Percentiles rank a stretch among this genome's conserved stretches.
phyloP scores from a whole-genome alignment of 176 grass and related monocot species.

The Oryza officinalis region DNA sequence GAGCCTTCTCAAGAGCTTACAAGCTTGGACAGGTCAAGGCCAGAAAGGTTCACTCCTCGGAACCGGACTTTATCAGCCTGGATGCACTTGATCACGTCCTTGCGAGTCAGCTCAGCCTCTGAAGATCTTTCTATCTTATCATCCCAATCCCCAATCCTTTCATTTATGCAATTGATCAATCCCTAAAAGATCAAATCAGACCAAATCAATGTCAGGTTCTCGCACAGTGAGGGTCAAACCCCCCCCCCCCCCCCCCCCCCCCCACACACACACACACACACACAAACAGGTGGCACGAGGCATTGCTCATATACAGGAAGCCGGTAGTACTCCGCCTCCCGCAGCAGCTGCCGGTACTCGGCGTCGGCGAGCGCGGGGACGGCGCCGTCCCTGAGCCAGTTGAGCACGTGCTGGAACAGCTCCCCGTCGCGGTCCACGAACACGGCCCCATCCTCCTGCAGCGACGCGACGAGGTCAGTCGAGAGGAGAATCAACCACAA shows the following conservation, averaged over 20 bases:
- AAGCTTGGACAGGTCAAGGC: conserved; percentile 57
- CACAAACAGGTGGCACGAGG: background rate
- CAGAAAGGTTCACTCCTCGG: conserved; percentile 61
- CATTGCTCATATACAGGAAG: conserved; percentile 39
- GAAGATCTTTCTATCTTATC: background rate
- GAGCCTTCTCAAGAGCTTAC: conserved; percentile 34
- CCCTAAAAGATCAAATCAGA: background rate
- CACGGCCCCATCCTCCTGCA: conserved; percentile 44
- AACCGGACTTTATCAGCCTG: conserved; percentile 54
- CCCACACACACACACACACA: no score
- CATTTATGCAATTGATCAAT: conserved; percentile 9
- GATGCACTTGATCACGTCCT: conserved; percentile 43
- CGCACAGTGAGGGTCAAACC: background rate
- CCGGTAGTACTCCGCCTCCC: conserved; percentile 66
- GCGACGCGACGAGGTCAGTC: background rate
- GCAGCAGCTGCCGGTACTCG: conserved; percentile 47
- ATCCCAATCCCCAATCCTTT: background rate
- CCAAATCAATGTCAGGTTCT: background rate
- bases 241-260: no score
- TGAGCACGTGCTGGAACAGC: conserved; percentile 62
- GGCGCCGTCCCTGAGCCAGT: conserved; percentile 63
- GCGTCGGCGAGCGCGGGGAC: conserved; percentile 44
- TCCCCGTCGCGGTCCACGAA: conserved; percentile 72
- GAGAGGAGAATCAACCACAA: background rate
- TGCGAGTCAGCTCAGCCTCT: conserved; percentile 1